Percentiles rank a stretch among this genome's conserved stretches.
phyloP scores from a whole-genome alignment of 2,329 filamentous ascomycete genomes.

The Lomentospora prolificans region DNA sequence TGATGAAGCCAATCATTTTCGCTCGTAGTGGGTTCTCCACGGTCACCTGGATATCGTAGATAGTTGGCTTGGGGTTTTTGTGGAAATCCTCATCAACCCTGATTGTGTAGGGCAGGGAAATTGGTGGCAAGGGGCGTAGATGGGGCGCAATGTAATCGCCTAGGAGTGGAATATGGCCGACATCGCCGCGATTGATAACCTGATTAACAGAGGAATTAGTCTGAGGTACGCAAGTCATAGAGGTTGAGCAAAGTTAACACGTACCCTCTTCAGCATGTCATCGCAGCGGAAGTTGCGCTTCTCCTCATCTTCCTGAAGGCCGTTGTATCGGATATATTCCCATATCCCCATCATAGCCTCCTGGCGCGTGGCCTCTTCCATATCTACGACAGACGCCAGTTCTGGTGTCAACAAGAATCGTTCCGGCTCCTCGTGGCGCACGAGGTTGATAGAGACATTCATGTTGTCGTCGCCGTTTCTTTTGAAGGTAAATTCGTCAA shows the following conservation, averaged over 20 bases:
- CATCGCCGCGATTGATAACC: constrained; percentile 65
- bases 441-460: constrained; percentile 81
- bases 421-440: constrained; percentile 76
- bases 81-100: constrained; percentile 82
- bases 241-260: constrained; percentile 16
- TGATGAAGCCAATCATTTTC: constrained; percentile 54
- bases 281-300: constrained; percentile 89
- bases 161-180: constrained; percentile 77
- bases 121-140: constrained; percentile 67
- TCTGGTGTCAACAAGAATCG: constrained; percentile 70
- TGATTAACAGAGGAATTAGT: constrained; percentile 23
- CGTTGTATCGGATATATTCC: constrained; percentile 84
- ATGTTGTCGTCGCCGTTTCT: constrained; percentile 85
- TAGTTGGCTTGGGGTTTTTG: constrained; percentile 62
- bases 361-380: constrained; percentile 74
- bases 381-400: constrained; percentile 76
- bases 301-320: constrained; percentile 88
- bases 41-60: constrained; percentile 82
- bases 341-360: constrained; percentile 86
- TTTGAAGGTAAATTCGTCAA: constrained; percentile 87
- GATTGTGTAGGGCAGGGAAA: constrained; percentile 84
- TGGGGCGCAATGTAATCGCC: constrained; percentile 72
- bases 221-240: constrained; percentile 16
- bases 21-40: constrained; percentile 73
- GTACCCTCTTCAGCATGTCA: constrained; percentile 65